Base-by-base conservation (phyloP, 2,329 filamentous ascomycete species). In the Aspergillus pseudonomiae region DNA sequence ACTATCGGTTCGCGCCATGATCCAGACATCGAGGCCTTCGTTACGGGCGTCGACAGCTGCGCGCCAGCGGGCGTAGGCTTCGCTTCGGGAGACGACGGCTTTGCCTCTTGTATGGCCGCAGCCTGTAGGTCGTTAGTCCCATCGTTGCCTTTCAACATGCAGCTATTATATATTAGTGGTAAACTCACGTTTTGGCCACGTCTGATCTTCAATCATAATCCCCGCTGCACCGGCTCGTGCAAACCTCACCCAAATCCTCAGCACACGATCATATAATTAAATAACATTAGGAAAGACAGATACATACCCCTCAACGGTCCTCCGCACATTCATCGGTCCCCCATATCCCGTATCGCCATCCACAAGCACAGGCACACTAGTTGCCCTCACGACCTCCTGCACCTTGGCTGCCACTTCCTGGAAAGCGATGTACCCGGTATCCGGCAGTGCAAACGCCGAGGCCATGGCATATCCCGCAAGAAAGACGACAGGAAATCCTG, bases 311-410 rank as follows among this genome's bases (percentile, higher is more conserved):
- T 82, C 75, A 4, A 84, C 81, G 0, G 81, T 82, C n/a, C 81
- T 67, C 41, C 75, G 75, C 1, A 83, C 81, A 55, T 83, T 83
- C 79, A 82, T 80, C 2, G 81, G 79, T 43, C 79, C 77, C 5
- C 82, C 82, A 60, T 83, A 83, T 2, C 82, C 82, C 0, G 81
- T 83, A 63, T 84, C 81, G 0, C 80, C 81, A 66, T 84, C 82
- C 0, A 75, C 81, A 65, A 84, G 73, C 24, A 84, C 68, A 0
- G 81, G 82, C 0, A 83, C 61, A 1, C 57, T 76, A 0, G 77
- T 76, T 46, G 76, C 75, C 0, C 80, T 73, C 1, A 73, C 71
- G 0, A 36, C 34, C 14, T 36, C 34, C 14, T 36, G 34, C 0
- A 36, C 34, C 6, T 36, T 36, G 14, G 34, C 34, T 1, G 34